Percentiles rank a stretch among this genome's conserved stretches.
Conservation (phyloP, 495 filamentous ascomycete genomes). For the Penicillium chermesinum region DNA sequence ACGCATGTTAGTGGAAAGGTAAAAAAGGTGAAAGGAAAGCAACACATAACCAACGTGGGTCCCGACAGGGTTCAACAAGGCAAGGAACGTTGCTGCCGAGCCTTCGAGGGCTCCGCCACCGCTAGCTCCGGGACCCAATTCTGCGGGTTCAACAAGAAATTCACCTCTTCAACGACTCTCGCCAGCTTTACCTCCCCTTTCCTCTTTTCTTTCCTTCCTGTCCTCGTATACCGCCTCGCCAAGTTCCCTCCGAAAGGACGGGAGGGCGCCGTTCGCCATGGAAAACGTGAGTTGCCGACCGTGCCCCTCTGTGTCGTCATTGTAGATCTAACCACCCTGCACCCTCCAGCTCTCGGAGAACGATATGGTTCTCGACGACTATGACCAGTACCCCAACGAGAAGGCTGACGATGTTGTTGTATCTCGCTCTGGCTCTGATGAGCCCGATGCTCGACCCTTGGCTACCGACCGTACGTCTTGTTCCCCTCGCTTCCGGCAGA, state of each 20-base stretch:
- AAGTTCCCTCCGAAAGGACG: slow-evolving; percentile 25
- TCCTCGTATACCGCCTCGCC: slow-evolving; percentile 10
- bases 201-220: slow-evolving; percentile 9
- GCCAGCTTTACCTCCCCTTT: slow-evolving; percentile 5
- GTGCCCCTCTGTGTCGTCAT: slow-evolving; percentile 25
- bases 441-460: slow-evolving; percentile 47
- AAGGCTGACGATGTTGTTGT: slow-evolving; percentile 83
- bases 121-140: slow-evolving; percentile 25
- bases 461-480: slow-evolving; percentile 68
- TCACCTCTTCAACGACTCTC: slow-evolving; percentile 20
- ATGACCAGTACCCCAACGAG: slow-evolving; percentile 69
- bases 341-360: slow-evolving; percentile 37
- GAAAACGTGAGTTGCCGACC: slow-evolving; percentile 41
- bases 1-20: too few relatives aligned
- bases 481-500: slow-evolving; percentile 3
- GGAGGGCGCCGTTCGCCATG: slow-evolving; percentile 38
- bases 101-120: slow-evolving; percentile 26
- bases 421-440: slow-evolving; percentile 58
- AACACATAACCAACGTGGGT: background rate
- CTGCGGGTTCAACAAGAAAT: slow-evolving; percentile 24
- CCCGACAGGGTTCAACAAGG: background rate
- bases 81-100: slow-evolving; percentile 12
- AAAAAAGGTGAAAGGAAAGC: too few relatives aligned
- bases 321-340: slow-evolving; percentile 23
- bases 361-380: slow-evolving; percentile 69